Conservation (phyloP, 495 filamentous ascomycete genomes). For the Trichoderma parareesei region DNA sequence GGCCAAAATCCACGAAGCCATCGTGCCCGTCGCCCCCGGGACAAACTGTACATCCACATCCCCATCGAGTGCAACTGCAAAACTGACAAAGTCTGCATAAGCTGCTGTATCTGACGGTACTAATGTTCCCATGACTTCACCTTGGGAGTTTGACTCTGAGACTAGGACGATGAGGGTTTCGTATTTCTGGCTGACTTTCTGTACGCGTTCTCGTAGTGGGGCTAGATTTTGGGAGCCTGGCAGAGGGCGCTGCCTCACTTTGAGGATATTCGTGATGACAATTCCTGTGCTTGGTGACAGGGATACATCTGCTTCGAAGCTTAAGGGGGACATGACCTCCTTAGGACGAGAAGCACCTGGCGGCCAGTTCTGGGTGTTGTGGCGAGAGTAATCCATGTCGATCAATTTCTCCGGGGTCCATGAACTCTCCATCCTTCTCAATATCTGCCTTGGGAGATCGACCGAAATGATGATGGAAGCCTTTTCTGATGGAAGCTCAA, state of each 20-base stretch:
- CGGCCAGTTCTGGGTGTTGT: not conserved
- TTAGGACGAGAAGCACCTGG: not conserved
- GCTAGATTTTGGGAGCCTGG: not conserved
- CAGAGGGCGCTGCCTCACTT: constrained; percentile 2
- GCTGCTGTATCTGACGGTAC: not conserved
- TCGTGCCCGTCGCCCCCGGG: not conserved
- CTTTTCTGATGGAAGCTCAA: not conserved
- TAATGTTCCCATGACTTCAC: not conserved
- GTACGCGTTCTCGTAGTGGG: not conserved
- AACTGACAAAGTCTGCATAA: constrained; percentile 10
- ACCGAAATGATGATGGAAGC: not conserved
- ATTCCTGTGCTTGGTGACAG: not conserved
- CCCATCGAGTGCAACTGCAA: not conserved
- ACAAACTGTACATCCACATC: not conserved
- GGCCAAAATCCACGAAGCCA: constrained; percentile 1
- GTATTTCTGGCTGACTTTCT: constrained; percentile 1
- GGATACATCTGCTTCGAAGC: constrained; percentile 6
- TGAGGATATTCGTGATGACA: constrained; percentile 9
- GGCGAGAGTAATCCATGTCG: not conserved
- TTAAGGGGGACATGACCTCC: not conserved
- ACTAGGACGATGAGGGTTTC: constrained; percentile 9
- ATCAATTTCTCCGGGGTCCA: constrained; percentile 1
- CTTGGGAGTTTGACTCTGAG: not conserved
- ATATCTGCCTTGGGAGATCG: not conserved
- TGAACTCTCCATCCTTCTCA: not conserved